Percentiles rank a stretch among this genome's conserved stretches.
These are phyloP conservation scores for Malus hybrid DNA, from an alignment of 331 rosid genomes.

Conservation along the genomic window DNA sequence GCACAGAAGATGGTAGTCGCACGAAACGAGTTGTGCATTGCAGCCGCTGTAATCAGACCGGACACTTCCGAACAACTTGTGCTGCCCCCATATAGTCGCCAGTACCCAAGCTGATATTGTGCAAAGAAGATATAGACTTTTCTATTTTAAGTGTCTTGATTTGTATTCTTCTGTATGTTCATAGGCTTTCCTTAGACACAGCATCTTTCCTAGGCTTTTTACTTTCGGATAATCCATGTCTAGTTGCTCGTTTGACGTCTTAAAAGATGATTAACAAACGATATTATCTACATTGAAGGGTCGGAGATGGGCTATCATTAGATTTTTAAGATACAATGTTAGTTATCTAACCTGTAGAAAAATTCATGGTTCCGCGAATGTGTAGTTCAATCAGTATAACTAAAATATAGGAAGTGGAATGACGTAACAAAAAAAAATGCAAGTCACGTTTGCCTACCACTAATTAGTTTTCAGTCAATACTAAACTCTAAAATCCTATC, in stretches of 20 bases:
- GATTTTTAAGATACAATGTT: too few species aligned
- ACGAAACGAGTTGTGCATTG: slow-evolving; percentile 52
- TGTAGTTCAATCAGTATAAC: too few species aligned
- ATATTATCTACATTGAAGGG: too few species aligned
- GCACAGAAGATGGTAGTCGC: slow-evolving; percentile 35
- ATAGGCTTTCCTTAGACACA: background rate
- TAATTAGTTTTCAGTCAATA: too few species aligned
- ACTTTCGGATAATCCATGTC: background rate
- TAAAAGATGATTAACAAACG: background rate
- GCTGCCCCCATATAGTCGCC: slow-evolving; percentile 32
- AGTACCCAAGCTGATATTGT: background rate
- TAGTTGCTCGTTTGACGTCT: background rate
- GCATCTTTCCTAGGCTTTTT: background rate
- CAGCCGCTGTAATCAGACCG: slow-evolving; percentile 55
- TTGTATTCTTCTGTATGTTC: background rate
- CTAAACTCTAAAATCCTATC: too few species aligned
- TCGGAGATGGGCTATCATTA: too few species aligned
- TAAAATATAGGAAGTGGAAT: too few species aligned
- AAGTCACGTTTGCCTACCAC: too few species aligned
- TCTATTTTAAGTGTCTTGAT: background rate
- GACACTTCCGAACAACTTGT: slow-evolving; percentile 56
- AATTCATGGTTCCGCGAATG: too few species aligned
- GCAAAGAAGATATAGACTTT: slow-evolving; percentile 3
- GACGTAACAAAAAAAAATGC: too few species aligned
- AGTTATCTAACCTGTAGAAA: too few species aligned